Conservation (phyloP, 2,329 filamentous ascomycete genomes). For the Hypoxylon sp. region DNA sequence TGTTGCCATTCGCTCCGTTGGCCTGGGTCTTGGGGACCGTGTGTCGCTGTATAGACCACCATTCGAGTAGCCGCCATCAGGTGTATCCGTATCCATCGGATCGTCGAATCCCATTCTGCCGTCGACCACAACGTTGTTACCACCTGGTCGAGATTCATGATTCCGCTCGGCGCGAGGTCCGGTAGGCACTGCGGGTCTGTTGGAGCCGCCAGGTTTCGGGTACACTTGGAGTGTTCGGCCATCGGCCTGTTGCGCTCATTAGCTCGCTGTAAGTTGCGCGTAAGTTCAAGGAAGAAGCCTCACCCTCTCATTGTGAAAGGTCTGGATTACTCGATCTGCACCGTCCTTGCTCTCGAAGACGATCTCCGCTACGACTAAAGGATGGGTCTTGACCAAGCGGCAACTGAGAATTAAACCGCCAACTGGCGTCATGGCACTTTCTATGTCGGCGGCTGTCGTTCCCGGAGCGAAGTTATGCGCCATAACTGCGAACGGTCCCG, state of each 20-base stretch:
- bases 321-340: conserved; percentile 80
- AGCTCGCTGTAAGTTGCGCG: conserved; percentile 7
- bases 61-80: conserved; percentile 33
- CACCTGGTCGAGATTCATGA: conserved; percentile 51
- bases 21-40: conserved; percentile 49
- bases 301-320: conserved; percentile 85
- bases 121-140: conserved; percentile 64
- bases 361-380: conserved; percentile 84
- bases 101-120: conserved; percentile 70
- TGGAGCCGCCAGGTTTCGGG: conserved; percentile 69
- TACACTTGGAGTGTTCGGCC: conserved; percentile 82
- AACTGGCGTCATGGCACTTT: conserved; percentile 83
- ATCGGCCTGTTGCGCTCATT: conserved; percentile 70
- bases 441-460: conserved; percentile 85
- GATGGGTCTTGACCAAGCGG: conserved; percentile 75
- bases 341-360: conserved; percentile 80
- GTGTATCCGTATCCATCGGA: conserved; percentile 59
- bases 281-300: conserved; percentile 51
- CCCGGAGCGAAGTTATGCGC: conserved; percentile 87
- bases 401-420: conserved; percentile 79
- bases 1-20: conserved; percentile 36
- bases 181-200: conserved; percentile 49
- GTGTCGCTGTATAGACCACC: conserved; percentile 69
- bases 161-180: conserved; percentile 55
- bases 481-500: conserved; percentile 79